Evolutionary conservation across 108 stramenopile species (phyloP).

Genomic region (Cyclotella choctawhatcheeana): DNA sequence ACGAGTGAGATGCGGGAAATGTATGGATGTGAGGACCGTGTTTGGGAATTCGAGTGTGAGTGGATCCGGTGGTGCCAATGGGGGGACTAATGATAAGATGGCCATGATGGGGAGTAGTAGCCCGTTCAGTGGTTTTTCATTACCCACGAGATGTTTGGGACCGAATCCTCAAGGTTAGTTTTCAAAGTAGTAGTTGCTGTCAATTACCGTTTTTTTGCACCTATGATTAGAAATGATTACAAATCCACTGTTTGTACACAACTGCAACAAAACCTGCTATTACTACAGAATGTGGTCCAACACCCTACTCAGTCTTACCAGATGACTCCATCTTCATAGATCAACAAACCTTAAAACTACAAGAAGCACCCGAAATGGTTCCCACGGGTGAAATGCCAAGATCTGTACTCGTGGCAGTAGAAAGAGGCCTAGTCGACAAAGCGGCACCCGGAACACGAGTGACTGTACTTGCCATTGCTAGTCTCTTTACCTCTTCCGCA

Average conservation of each 20-base stretch:
- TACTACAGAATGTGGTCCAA: conserved; percentile 72
- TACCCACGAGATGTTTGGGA: conserved; percentile 48
- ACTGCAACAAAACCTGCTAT: not conserved
- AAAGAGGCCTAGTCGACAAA: conserved; percentile 89
- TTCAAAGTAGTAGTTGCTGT: too few relatives aligned
- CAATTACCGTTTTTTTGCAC: too few relatives aligned
- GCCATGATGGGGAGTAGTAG: conserved; percentile 1
- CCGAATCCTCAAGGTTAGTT: conserved; percentile 53
- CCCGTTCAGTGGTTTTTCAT: conserved; percentile 41
- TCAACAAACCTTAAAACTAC: conserved; percentile 96
- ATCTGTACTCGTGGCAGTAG: conserved; percentile 89
- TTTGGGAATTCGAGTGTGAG: conserved; percentile 48
- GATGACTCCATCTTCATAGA: conserved; percentile 94
- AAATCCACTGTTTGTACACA: not conserved
- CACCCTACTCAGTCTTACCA: conserved; percentile 88
- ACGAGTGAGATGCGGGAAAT: conserved; percentile 85
- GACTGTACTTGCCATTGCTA: conserved; percentile 89
- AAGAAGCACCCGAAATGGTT: conserved; percentile 94
- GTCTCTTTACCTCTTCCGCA: conserved; percentile 69
- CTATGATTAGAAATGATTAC: too few relatives aligned
- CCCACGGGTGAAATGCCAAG: conserved; percentile 98
- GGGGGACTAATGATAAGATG: not conserved
- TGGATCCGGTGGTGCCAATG: not conserved
- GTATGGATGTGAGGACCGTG: conserved; percentile 67
- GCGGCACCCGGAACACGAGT: conserved; percentile 97